Base-by-base conservation (phyloP, 169 alveolate genomes). In the Plasmodium billcollinsi region DNA sequence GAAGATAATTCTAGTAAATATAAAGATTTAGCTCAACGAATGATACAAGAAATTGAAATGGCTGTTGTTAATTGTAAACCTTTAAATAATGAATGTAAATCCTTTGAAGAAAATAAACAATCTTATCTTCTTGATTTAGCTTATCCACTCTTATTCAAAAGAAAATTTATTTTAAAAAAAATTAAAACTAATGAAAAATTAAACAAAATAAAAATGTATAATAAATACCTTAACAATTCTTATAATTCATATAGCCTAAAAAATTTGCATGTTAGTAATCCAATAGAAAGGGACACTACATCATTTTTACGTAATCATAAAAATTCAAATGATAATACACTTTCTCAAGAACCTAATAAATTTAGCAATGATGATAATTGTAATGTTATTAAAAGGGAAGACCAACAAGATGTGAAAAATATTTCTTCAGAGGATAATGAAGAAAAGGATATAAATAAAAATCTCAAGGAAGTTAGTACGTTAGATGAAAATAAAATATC, bases 41-140 rank as follows among this genome's bases (percentile, higher is more conserved):
- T 96, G 96, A 92, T 94, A 24, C 98, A 95, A 83, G 98, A 96
- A 71, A 94, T 95, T 3, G 98, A 96, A 43, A 96, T 96, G 98
- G 98, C 98, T 33, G 97, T 96, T 15, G 98, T 96, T 24, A 96
- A 96, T 92, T 91, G 97, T 85, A 96, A 96, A 50, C 94, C 94
- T 18, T 50, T 80, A 20, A 80, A 67, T 49, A 54, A 18, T 80
- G 75, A 80, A 39, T 54, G 73, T 24, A 80, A 54, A 29, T 18
- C 24, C 14, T 59, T 71, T 24, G 69, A 66, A 20, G 90, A 80
- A 21, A 52, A 80, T 49, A 80, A 80, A 15, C 52, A 80, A n/a
- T 49, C 90, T 0, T 39, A 80, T 71, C 29, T 80, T 6, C 83
- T 88, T n/a, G 89, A 92, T 69, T 39, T 94, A 20, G 75, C 93